These are phyloP conservation scores for Adansonia gregorii DNA, from an alignment of 441 rosid genomes.

Conservation along the genomic window DNA sequence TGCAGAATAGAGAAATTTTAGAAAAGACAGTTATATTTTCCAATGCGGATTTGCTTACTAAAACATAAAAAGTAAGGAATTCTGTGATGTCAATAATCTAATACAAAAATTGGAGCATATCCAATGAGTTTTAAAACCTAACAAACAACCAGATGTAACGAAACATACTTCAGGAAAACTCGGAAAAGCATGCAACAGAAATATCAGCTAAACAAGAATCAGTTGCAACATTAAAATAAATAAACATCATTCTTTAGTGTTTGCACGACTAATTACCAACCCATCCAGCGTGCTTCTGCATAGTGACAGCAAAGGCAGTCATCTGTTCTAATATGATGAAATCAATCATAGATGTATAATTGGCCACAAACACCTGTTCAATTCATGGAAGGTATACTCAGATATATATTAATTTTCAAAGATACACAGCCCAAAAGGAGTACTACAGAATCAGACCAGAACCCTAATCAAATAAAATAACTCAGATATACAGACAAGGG, in stretches of 20 bases:
- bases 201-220: neutral
- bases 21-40: neutral
- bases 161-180: neutral
- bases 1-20: neutral
- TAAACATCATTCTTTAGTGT: neutral
- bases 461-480: neutral
- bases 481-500: neutral
- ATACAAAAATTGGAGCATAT: neutral
- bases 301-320: slow-evolving; percentile 95
- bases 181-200: neutral
- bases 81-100: neutral
- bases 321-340: slow-evolving; percentile 91
- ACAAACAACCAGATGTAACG: neutral
- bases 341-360: slow-evolving; percentile 99
- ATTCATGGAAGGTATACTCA: slow-evolving; percentile 29
- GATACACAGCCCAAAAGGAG: neutral
- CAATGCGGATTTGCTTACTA: neutral
- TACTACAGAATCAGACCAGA: neutral
- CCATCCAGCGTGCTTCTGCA: slow-evolving; percentile 99
- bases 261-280: slow-evolving; percentile 68
- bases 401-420: slow-evolving; percentile 11
- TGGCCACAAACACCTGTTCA: slow-evolving; percentile 91
- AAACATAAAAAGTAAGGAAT: neutral
- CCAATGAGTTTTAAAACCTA: neutral
- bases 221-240: neutral